Conservation (phyloP, 176 grass and related monocot species). For the Carex parvula region DNA sequence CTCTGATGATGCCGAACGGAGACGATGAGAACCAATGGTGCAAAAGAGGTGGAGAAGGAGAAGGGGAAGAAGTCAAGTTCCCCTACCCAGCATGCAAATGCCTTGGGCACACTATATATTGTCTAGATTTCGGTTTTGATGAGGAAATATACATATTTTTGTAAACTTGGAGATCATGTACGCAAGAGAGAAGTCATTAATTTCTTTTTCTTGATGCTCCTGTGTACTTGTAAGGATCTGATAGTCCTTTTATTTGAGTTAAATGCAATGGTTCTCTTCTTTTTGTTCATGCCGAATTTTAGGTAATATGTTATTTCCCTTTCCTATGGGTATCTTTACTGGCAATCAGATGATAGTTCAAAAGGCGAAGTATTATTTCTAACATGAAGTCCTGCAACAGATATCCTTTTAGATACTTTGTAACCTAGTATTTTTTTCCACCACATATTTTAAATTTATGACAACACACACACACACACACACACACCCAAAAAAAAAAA, state of each 20-base stretch:
- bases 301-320: not conserved
- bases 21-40: not conserved
- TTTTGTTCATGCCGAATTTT: not conserved
- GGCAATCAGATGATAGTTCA: not conserved
- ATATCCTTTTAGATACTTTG: not conserved
- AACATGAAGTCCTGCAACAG: not conserved
- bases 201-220: not conserved
- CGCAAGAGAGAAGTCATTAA: not conserved
- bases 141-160: not conserved
- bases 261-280: not conserved
- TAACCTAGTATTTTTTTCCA: not conserved
- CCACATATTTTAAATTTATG: not conserved
- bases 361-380: not conserved
- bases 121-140: not conserved
- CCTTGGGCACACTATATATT: not conserved
- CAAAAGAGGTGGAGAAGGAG: not conserved
- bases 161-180: constrained; percentile 1
- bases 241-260: not conserved
- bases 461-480: not conserved
- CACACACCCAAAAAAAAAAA: not conserved
- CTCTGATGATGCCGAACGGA: constrained; percentile 14
- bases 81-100: not conserved
- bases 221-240: not conserved
- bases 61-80: not conserved
- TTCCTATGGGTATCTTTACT: not conserved